These are phyloP conservation scores for Fusarium irregulare DNA, from an alignment of 2,329 filamentous ascomycete species.

Conservation along the genomic window DNA sequence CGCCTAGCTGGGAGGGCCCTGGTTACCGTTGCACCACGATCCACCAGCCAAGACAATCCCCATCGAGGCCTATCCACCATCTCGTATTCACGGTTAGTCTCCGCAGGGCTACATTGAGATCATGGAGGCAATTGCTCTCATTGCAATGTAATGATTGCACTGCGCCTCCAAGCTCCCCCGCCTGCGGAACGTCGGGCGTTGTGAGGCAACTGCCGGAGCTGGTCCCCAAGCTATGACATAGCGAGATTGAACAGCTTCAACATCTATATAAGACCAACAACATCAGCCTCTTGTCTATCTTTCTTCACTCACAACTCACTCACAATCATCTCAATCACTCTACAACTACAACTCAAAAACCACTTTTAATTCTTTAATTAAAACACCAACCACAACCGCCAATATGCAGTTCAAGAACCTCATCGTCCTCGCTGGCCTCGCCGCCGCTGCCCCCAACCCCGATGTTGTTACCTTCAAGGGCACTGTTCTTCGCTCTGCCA, in stretches of 20 bases:
- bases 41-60: background rate
- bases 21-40: background rate
- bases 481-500: conserved; percentile 62
- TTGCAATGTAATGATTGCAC: background rate
- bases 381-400: conserved; percentile 10
- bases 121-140: background rate
- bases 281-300: background rate
- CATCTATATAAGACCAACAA: conserved; percentile 32
- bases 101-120: background rate
- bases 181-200: background rate
- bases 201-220: conserved; percentile 1
- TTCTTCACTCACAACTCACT: conserved; percentile 14
- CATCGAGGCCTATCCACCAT: background rate
- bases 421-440: conserved; percentile 44
- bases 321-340: conserved; percentile 4
- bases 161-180: background rate
- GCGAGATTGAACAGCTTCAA: background rate
- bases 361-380: background rate
- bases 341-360: background rate
- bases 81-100: conserved; percentile 2
- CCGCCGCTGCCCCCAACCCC: conserved; percentile 44
- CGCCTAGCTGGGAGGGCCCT: background rate
- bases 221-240: conserved; percentile 12
- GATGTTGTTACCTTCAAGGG: conserved; percentile 55
- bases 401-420: conserved; percentile 48